Conservation (phyloP, 306 rosid genomes). For the Abrus pulchellus region DNA sequence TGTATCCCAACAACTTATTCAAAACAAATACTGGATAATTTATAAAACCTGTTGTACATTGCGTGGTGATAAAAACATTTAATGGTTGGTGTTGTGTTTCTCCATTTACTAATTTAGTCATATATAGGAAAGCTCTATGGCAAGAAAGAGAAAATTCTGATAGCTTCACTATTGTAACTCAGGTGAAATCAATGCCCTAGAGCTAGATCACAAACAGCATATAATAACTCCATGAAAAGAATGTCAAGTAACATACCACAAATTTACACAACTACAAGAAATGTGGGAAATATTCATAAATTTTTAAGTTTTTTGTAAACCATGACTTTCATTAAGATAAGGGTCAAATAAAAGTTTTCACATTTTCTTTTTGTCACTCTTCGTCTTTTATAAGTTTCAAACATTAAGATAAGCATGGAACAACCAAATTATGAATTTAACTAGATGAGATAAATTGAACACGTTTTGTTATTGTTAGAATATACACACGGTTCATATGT, state of each 20-base stretch:
- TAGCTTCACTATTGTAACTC: not conserved
- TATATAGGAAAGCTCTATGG: not conserved
- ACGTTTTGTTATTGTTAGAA: not conserved
- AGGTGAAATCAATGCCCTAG: not conserved
- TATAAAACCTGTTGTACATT: not conserved
- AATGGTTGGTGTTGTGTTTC: conserved; percentile 19
- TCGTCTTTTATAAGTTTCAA: conserved; percentile 3
- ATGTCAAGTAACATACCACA: not conserved
- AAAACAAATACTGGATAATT: not conserved
- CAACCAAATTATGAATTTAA: conserved; percentile 4
- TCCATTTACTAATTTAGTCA: conserved; percentile 1
- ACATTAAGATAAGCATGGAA: conserved; percentile 8
- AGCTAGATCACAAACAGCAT: conserved; percentile 4
- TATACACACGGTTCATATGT: not conserved
- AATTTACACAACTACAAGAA: conserved; percentile 8
- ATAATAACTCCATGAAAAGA: not conserved
- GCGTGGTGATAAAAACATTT: not conserved
- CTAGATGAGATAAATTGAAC: conserved; percentile 6
- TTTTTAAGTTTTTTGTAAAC: not conserved
- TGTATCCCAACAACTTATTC: not conserved
- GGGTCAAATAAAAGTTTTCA: not conserved
- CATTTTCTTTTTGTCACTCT: not conserved
- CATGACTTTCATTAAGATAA: not conserved
- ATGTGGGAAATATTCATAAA: not conserved
- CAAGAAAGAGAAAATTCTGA: not conserved